Base-by-base conservation (phyloP, 306 rosid genomes). In the Inga oerstediana region DNA sequence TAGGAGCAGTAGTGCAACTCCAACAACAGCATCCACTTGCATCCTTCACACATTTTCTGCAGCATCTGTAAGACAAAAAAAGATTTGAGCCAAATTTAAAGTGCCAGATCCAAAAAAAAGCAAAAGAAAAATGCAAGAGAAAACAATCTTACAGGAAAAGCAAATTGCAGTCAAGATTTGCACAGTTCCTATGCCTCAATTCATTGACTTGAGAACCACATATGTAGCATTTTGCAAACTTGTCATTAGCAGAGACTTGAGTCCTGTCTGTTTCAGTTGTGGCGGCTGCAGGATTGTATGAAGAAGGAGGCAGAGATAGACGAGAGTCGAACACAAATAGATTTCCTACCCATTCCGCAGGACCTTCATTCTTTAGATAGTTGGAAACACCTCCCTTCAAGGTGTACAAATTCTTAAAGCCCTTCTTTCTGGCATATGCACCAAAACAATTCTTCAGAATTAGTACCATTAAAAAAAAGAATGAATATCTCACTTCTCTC, bases 311-410 rank as follows among this genome's bases (percentile, higher is more conserved):
- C 65, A 93, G 91, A 82, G 99, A 93, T 79, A 93, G 90, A 75
- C 98, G 97, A 34, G 98, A 93, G 87, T 96, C 98, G 79, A 96
- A 96, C 77, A 96, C 97, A 65, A 96, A 93, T 85, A 96, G 86
- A 78, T 96, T 93, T 75, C 99, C 99, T 22, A 90, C 75, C 99
- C 98, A 96, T 80, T 92, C 87, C 22, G 82, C 87, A 16, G 93
- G 86, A 79, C 98, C 99, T 91, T 92, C 94, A 37, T 80, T 90
- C 88, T 87, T 81, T 75, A 96, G 86, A 90, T 93, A 96, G 84
- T 92, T 82, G 75, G 97, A 92, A 82, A 96, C 94, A 43, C 99
- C 99, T 30, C 98, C 97, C 88, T 87, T 87, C 78, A 96, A 89
- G 59, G 97, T 85, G 87, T 90, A 96, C 76, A 93, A 44, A 85